These are phyloP conservation scores for Closterium sp. DNA, from an alignment of 139 green algal species.

Conservation along the genomic window DNA sequence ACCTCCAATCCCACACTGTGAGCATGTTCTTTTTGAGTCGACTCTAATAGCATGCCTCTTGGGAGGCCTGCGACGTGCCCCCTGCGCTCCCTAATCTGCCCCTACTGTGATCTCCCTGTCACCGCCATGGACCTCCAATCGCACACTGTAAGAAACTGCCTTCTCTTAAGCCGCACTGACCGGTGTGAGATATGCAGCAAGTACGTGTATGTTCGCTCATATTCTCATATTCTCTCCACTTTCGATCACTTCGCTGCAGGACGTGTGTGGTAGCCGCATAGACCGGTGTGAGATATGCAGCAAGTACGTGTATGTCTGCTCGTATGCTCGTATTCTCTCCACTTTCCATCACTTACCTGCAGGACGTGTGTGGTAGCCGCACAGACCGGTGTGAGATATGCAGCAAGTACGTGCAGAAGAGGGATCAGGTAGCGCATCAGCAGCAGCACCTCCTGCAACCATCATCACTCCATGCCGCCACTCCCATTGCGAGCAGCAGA, in stretches of 20 bases:
- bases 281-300: neutral
- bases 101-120: neutral
- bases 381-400: neutral
- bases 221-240: too few species aligned
- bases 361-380: conserved; percentile 9
- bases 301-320: conserved; percentile 12
- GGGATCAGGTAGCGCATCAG: neutral
- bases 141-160: too few species aligned
- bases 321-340: too few species aligned
- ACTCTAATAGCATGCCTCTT: too few species aligned
- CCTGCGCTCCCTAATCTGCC: too few species aligned
- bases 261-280: neutral
- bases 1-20: too few species aligned
- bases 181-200: neutral
- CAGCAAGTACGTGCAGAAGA: conserved; percentile 3
- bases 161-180: neutral
- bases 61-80: too few species aligned
- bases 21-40: too few species aligned
- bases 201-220: too few species aligned
- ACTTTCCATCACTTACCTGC: too few species aligned
- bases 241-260: too few species aligned
- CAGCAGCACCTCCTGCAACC: neutral
- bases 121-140: too few species aligned
- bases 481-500: neutral
- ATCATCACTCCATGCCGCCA: neutral